Evolutionary conservation across 257 asterid genomes (phyloP).

Genomic region (Nicotiana noctiflora): DNA sequence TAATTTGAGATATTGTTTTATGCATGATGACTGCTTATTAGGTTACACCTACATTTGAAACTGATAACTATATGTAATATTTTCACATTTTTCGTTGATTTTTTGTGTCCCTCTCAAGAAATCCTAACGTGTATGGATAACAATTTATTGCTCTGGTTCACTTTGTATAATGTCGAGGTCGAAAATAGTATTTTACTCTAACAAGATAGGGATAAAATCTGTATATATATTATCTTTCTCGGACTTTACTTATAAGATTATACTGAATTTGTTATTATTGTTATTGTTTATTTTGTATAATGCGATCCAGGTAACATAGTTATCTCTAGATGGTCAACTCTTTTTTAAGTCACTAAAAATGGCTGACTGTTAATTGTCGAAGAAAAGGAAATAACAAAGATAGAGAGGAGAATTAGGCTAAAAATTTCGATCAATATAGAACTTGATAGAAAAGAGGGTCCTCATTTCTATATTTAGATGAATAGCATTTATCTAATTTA

Average conservation of each 20-base stretch:
- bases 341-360: neutral
- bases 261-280: too few relatives aligned
- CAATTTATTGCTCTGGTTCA: neutral
- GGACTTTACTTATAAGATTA: accelerated
- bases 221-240: too few relatives aligned
- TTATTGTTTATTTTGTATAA: too few relatives aligned
- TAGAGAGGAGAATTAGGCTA: neutral
- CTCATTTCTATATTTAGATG: neutral
- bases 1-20: neutral
- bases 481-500: neutral
- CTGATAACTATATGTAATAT: neutral
- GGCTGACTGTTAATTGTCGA: neutral
- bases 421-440: too few relatives aligned
- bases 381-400: neutral
- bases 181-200: accelerated
- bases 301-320: neutral
- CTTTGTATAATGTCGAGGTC: too few relatives aligned
- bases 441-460: neutral
- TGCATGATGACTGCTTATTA: neutral
- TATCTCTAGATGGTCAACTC: neutral
- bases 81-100: neutral
- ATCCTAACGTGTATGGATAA: neutral
- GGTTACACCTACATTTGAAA: neutral
- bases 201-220: too few relatives aligned
- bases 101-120: neutral